Conservation (phyloP, 2,329 filamentous ascomycete species). For the Penicillium olsonii region DNA sequence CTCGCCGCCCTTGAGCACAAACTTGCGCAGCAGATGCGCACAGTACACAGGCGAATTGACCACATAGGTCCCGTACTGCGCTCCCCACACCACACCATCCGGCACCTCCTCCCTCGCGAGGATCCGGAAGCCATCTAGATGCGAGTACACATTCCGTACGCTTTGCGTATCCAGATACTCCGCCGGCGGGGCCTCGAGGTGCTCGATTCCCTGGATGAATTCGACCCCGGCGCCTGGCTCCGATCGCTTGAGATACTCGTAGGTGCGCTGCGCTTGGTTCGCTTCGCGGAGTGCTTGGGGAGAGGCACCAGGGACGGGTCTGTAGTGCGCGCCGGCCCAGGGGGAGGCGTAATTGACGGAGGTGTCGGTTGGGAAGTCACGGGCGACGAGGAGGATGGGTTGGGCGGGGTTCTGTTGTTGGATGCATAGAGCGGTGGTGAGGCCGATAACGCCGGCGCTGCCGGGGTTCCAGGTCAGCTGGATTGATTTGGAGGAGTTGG, state of each 20-base stretch:
- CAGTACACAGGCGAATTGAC: slow-evolving; percentile 49
- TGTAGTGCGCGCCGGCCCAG: slow-evolving; percentile 51
- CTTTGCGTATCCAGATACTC: slow-evolving; percentile 35
- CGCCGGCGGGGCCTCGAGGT: slow-evolving; percentile 41
- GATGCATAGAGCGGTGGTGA: slow-evolving; percentile 39
- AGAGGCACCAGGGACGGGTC: slow-evolving; percentile 44
- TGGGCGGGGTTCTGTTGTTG: slow-evolving; percentile 31
- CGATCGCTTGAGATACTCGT: slow-evolving; percentile 36
- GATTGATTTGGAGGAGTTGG: neutral
- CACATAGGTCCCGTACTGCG: slow-evolving; percentile 43
- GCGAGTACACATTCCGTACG: slow-evolving; percentile 32
- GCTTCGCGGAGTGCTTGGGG: slow-evolving; percentile 40
- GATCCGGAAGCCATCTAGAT: slow-evolving; percentile 38
- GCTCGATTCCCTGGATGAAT: slow-evolving; percentile 43
- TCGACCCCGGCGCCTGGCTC: slow-evolving; percentile 41
- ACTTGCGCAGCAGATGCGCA: slow-evolving; percentile 42
- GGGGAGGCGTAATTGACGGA: slow-evolving; percentile 50
- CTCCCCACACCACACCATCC: slow-evolving; percentile 42
- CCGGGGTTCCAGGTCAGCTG: slow-evolving; percentile 10
- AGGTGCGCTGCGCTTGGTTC: slow-evolving; percentile 41
- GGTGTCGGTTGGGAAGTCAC: slow-evolving; percentile 41
- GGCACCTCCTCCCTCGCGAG: slow-evolving; percentile 34
- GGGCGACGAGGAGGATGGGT: slow-evolving; percentile 43
- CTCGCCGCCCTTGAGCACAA: slow-evolving; percentile 42
- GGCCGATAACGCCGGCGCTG: slow-evolving; percentile 45